Evolutionary conservation across 1,284 basidiomycete species (phyloP).

Genomic region (Leccinum pachyderme): DNA sequence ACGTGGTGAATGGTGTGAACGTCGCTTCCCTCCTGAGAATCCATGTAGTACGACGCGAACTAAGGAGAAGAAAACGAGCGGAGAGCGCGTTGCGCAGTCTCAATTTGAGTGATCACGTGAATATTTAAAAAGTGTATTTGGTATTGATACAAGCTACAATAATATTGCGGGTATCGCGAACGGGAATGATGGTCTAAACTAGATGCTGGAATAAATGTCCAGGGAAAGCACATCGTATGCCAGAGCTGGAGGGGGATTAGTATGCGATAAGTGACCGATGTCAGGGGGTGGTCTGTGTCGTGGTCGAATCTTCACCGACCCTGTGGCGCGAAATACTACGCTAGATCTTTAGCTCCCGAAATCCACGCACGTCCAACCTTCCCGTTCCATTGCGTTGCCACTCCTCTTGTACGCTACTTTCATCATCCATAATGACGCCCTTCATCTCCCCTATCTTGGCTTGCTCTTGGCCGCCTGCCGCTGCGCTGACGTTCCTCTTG

Average conservation of each 20-base stretch:
- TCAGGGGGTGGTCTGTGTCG: not conserved
- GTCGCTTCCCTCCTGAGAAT: slow-evolving; percentile 2
- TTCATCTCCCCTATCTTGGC: slow-evolving; percentile 25
- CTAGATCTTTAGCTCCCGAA: slow-evolving; percentile 77
- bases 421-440: slow-evolving; percentile 27
- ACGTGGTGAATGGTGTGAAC: slow-evolving; percentile 22
- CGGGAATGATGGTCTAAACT: slow-evolving; percentile 27
- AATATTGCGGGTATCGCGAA: slow-evolving; percentile 27
- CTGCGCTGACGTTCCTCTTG: slow-evolving; percentile 26
- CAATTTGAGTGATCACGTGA: slow-evolving; percentile 15
- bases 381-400: slow-evolving; percentile 75
- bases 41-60: slow-evolving; percentile 6
- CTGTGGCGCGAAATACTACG: slow-evolving; percentile 2
- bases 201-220: slow-evolving; percentile 31
- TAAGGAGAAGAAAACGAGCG: not conserved
- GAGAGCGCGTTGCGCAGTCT: slow-evolving; percentile 6
- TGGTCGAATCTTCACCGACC: slow-evolving; percentile 11
- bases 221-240: slow-evolving; percentile 2
- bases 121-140: slow-evolving; percentile 8
- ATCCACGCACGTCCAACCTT: slow-evolving; percentile 74
- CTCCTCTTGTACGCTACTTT: slow-evolving; percentile 44
- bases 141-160: slow-evolving; percentile 31
- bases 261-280: slow-evolving; percentile 9
- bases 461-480: slow-evolving; percentile 29
- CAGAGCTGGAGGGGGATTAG: slow-evolving; percentile 1